Evolutionary conservation across 73 alveolate species (phyloP), one percentile per base, ranked within the genome.

Genomic region (Blepharisma japonicum): DNA sequence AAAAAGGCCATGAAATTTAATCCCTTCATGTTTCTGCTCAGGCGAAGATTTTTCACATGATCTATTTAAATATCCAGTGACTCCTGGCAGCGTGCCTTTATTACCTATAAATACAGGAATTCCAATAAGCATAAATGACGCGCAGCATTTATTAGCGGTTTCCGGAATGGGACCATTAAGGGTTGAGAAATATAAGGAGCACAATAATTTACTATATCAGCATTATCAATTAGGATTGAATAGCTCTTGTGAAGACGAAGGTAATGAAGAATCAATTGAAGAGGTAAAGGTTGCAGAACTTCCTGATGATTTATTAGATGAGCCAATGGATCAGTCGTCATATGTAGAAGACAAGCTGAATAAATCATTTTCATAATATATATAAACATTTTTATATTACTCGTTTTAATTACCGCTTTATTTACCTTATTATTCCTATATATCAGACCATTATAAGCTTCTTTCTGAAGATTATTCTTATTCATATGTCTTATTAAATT

Each of bases 41-140:
- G 2, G 47, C 4, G 11, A 14, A n/a, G 46, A 11, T 45, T 39
- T 6, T 38, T 21, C 68, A 18, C 4, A 45, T 45, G 80, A 70
- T 7, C 5, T 61, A 14, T 61, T 61, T 2, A 14, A 8, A 14
- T n/a, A n/a, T 4, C 74, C 74, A 14, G 2, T 9, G 14, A 11
- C 25, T 2, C 77, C 71, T 38, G 56, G 66, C 11, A 54, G 14
- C 1, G 0, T 70, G 2, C 56, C 74, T 25, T 2, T 61, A 8
- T 25, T 20, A 61, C 74, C 74, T 14, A 61, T 61, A 8, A 61
- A 61, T 61, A 61, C 74, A 20, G 74, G 74, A 48, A 61, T 61
- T 9, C n/a, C 74, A 14, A 2, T 61, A 61, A 61, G 74, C 23
- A 45, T 47, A 18, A n/a, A 11, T 70, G 80, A 70, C 32, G 55